Percentiles rank a stretch among this genome's conserved stretches.
phyloP scores from a whole-genome alignment of 208 protist genomes.

The Naegleria gruberi region DNA sequence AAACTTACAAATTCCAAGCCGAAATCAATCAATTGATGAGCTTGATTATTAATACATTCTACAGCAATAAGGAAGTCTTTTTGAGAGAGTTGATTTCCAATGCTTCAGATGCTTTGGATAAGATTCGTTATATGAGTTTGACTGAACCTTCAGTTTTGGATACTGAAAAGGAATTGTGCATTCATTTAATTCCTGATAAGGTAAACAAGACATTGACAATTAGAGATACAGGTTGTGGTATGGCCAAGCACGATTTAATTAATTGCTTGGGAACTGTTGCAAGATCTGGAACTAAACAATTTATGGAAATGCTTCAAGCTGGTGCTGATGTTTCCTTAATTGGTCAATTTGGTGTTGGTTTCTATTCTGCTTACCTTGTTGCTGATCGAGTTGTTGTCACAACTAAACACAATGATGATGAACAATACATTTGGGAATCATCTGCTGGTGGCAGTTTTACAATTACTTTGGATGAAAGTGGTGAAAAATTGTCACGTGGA shows the following conservation, averaged over 20 bases:
- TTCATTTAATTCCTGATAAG: slow-evolving; percentile 89
- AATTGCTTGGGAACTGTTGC: slow-evolving; percentile 98
- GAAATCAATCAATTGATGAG: slow-evolving; percentile 94
- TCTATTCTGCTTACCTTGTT: slow-evolving; percentile 99
- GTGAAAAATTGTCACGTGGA: slow-evolving; percentile 79
- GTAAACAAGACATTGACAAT: slow-evolving; percentile 89
- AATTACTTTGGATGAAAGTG: slow-evolving; percentile 60
- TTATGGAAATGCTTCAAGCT: slow-evolving; percentile 92
- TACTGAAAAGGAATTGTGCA: slow-evolving; percentile 79
- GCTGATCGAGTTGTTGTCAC: slow-evolving; percentile 89
- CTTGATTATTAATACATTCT: slow-evolving; percentile 99
- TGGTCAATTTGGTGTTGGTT: slow-evolving; percentile 99
- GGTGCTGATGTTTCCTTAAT: slow-evolving; percentile 96
- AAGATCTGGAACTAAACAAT: slow-evolving; percentile 94
- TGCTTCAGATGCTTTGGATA: slow-evolving; percentile 93
- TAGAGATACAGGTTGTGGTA: slow-evolving; percentile 94
- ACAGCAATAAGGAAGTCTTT: slow-evolving; percentile 98
- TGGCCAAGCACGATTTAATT: slow-evolving; percentile 97
- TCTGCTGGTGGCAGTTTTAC: slow-evolving; percentile 93
- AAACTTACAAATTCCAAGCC: slow-evolving; percentile 77
- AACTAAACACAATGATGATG: slow-evolving; percentile 94
- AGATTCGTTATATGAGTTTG: slow-evolving; percentile 93
- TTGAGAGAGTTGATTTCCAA: slow-evolving; percentile 98
- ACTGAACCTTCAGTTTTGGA: slow-evolving; percentile 68
- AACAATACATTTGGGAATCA: slow-evolving; percentile 94